Base-by-base conservation (phyloP, 1,284 basidiomycete species). In the Ustilago cynodontis region DNA sequence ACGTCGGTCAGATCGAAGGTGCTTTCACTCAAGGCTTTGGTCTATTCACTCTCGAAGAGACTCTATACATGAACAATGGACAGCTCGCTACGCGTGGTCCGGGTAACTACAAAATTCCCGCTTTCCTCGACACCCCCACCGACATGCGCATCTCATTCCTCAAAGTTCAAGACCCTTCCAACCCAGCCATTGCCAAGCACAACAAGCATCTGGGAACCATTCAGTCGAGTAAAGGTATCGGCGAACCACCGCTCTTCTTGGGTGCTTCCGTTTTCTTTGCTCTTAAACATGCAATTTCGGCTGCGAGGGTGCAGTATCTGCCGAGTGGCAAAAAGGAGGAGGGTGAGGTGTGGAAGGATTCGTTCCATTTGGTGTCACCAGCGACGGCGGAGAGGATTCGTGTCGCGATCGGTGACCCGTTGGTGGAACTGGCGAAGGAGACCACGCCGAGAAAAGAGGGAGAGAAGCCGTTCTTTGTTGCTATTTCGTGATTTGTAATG, bases 1-100 rank as follows among this genome's bases (percentile, higher is more conserved):
- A 87, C 61, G 83, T 85, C n/a, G 86, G 86, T 11, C 86, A 87
- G 70, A 84, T 87, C 52, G 83, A 85, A 59, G 85, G 85, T 4
- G 85, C 84, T 10, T 72, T 77, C 52, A 77, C 75, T 43, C 79
- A 78, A 76, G 79, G 65, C 35, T 76, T 77, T 51, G 86, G 86
- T 1, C 75, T 86, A 59, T 72, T 71, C 26, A 87, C 86, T 24
- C 82, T 85, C 41, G 86, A 87, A 57, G 86, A 87, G 67, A 78
- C 74, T 10, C 65, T 86, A 0, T 86, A 82, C 80, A 64, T 82
- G 22, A 66, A 80, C 35, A 85, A 83, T 28, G 86, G 86, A 3
- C 80, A 82, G 31, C 78, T 86, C 16, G 82, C 83, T 8, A 87
- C 86, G 7, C 67, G 78, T 4, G 86, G 85, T 0, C 84, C 85